Conservation (phyloP, 164 flowering plant species). For the Akebia trifoliata region DNA sequence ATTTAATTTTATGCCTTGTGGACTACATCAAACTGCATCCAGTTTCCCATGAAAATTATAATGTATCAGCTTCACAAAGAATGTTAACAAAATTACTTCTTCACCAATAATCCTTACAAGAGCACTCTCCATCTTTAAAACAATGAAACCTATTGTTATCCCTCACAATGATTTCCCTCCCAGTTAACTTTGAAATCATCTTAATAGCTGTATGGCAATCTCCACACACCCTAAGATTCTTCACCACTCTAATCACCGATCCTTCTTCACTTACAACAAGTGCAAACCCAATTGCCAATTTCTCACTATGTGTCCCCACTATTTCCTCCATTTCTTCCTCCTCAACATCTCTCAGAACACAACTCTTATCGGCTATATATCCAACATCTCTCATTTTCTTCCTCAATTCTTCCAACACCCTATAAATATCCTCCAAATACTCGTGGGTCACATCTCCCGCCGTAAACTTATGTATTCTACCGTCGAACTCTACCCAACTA, state of each 20-base stretch:
- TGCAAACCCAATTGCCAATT: slow-evolving; percentile 56
- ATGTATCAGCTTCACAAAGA: too few relatives aligned
- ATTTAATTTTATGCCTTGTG: too few relatives aligned
- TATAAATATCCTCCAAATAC: slow-evolving; percentile 37
- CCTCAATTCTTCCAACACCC: slow-evolving; percentile 30
- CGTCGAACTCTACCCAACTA: slow-evolving; percentile 59
- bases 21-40: too few relatives aligned
- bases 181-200: slow-evolving; percentile 46
- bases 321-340: slow-evolving; percentile 73
- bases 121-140: slow-evolving; percentile 41
- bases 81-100: too few relatives aligned
- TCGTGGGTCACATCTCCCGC: slow-evolving; percentile 59
- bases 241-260: slow-evolving; percentile 53
- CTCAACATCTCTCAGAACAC: slow-evolving; percentile 63
- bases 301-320: slow-evolving; percentile 69
- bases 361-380: slow-evolving; percentile 45
- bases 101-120: too few relatives aligned
- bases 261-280: slow-evolving; percentile 40
- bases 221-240: slow-evolving; percentile 58
- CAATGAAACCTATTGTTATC: slow-evolving; percentile 65
- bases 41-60: too few relatives aligned
- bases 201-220: slow-evolving; percentile 58
- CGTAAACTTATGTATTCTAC: slow-evolving; percentile 48
- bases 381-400: slow-evolving; percentile 46
- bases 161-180: slow-evolving; percentile 59